Evolutionary conservation across 352 stramenopile species (phyloP).

Genomic region (Globisporangium polare): DNA sequence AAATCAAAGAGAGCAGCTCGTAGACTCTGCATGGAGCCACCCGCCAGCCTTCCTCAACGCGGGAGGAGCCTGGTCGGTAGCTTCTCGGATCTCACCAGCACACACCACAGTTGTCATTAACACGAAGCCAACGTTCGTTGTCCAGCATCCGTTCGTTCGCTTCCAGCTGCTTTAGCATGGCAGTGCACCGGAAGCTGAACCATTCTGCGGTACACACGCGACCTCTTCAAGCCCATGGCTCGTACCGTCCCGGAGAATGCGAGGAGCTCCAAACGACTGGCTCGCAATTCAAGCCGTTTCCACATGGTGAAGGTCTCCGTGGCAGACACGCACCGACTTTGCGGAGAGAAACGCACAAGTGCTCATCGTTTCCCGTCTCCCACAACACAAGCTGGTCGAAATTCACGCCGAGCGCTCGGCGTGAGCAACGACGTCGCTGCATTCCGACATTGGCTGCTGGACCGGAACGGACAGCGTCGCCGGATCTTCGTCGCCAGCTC

Average conservation of each 20-base stretch:
- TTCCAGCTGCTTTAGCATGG: too few relatives aligned
- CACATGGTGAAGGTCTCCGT: neutral
- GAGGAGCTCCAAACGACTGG: conserved; percentile 2
- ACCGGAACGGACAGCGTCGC: neutral
- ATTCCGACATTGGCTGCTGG: too few relatives aligned
- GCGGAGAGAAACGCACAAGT: neutral
- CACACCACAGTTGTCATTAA: neutral
- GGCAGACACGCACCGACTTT: neutral
- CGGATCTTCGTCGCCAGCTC: neutral
- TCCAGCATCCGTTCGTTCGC: neutral
- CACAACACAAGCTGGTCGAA: too few relatives aligned
- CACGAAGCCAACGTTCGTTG: neutral
- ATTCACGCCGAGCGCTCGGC: neutral
- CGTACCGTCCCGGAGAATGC: neutral
- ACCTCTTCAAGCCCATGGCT: neutral
- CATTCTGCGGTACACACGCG: neutral
- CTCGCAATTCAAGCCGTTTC: neutral
- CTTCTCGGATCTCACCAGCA: conserved; percentile 5
- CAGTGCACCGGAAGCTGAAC: neutral
- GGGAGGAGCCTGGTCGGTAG: conserved; percentile 4
- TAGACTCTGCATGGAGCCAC: conserved; percentile 11
- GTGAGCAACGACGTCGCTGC: too few relatives aligned
- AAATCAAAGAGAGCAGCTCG: conserved; percentile 9
- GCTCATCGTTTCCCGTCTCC: too few relatives aligned
- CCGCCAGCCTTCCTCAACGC: neutral